Evolutionary conservation across 2,329 filamentous ascomycete genomes (phyloP).

Genomic region (Fusarium marasasianum): DNA sequence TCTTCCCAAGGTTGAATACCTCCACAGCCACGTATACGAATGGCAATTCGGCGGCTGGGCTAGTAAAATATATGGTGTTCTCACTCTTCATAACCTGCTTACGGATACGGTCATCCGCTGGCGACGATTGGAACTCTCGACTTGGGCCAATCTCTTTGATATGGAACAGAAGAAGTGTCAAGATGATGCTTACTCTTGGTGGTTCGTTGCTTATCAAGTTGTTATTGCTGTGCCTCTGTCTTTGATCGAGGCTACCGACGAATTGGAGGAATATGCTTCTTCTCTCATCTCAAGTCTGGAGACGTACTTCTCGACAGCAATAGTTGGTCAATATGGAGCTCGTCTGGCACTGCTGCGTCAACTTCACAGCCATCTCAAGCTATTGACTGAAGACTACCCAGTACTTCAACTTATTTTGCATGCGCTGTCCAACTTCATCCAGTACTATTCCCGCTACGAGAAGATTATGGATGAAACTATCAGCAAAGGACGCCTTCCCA

Average conservation of each 20-base stretch:
- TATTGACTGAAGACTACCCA: conserved; percentile 69
- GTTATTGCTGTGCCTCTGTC: conserved; percentile 79
- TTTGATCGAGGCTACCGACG: conserved; percentile 66
- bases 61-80: conserved; percentile 78
- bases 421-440: conserved; percentile 79
- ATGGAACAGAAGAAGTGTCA: conserved; percentile 80
- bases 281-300: conserved; percentile 80
- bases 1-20: conserved; percentile 85
- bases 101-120: conserved; percentile 86
- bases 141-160: conserved; percentile 90
- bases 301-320: conserved; percentile 80
- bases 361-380: conserved; percentile 70
- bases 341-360: conserved; percentile 77
- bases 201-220: conserved; percentile 94
- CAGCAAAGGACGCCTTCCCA: conserved; percentile 69
- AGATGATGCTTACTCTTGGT: conserved; percentile 88
- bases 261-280: conserved; percentile 70
- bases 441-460: conserved; percentile 78
- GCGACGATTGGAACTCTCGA: conserved; percentile 89
- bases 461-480: conserved; percentile 72
- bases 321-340: conserved; percentile 80
- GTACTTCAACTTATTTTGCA: conserved; percentile 66
- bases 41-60: conserved; percentile 92
- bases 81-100: conserved; percentile 76
- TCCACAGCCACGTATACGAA: conserved; percentile 86